phyloP scores from a whole-genome alignment of 129 eudicot species.

The Heracleum sosnowskyi region DNA sequence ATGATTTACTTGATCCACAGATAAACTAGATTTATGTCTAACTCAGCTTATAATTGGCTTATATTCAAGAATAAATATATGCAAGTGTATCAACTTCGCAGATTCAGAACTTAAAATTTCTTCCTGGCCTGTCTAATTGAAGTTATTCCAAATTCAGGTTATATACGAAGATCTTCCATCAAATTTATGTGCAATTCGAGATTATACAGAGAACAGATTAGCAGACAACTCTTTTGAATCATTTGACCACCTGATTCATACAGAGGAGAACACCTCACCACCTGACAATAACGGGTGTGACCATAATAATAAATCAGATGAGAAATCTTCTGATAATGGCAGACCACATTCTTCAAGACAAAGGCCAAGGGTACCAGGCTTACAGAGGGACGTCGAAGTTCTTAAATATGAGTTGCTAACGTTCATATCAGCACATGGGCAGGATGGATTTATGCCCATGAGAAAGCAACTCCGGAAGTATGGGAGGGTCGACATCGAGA shows the following conservation, averaged over 20 bases:
- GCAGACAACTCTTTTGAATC: constrained; percentile 26
- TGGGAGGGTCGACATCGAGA: constrained; percentile 93
- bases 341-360: constrained; percentile 36
- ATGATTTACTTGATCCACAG: not conserved
- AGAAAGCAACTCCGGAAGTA: constrained; percentile 81
- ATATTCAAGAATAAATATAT: not conserved
- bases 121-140: not conserved
- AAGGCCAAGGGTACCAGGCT: constrained; percentile 67
- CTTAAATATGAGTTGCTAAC: constrained; percentile 64
- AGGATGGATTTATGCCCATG: constrained; percentile 98
- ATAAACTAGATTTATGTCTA: not conserved
- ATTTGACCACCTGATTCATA: constrained; percentile 12
- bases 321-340: constrained; percentile 17
- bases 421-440: constrained; percentile 75
- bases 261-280: constrained; percentile 23
- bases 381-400: constrained; percentile 77
- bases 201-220: constrained; percentile 59
- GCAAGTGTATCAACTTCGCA: not conserved
- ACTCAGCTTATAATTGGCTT: not conserved
- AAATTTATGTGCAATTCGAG: constrained; percentile 90
- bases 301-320: constrained; percentile 11
- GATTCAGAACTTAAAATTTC: not conserved
- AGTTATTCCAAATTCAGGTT: constrained; percentile 34
- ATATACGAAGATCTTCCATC: constrained; percentile 96
- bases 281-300: constrained; percentile 10